Evolutionary conservation across 2,329 filamentous ascomycete species (phyloP), one percentile per base, ranked within the genome.

Genomic region (Colletotrichum sp.): DNA sequence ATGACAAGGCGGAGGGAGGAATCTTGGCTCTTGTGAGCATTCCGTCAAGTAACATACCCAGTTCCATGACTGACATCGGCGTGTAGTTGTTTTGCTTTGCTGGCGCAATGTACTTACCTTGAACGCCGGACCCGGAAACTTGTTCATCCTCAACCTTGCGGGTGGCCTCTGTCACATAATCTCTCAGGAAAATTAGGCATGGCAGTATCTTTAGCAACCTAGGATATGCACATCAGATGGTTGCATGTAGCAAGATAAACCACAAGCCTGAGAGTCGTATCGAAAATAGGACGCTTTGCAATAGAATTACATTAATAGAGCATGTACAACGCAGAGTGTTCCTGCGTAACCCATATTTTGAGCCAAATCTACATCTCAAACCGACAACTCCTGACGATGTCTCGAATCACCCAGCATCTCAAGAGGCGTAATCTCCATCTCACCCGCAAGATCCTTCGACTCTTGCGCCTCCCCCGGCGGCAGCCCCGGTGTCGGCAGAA

Each of bases 401-500:
- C 59, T 63, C 18, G 59, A 32, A 13, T 63, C 16, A 21, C 59
- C 59, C 8, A 63, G 30, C 15, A 32, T 21, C 26, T 63, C 59
- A 7, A 32, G 18, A 16, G 59, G 59, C 10, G 59, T 63, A 36
- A 63, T 18, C 28, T 63, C 59, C 18, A 28, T 28, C 15, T 59
- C 55, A 21, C 13, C 55, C 24, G 12, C 28, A 36, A 15, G 16
- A 6, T 63, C 59, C 30, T 63, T 24, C 28, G 30, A 34, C n/a
- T 63, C 59, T 21, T 34, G 28, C 59, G n/a, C 59, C 8, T 63
- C 59, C 8, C 32, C 30, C 12, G 59, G 28, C 34, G 62, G 15
- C 32, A 64, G 15, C 32, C n/a, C 62, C 6, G 62, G 62, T 24
- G n/a, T 64, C 10, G 62, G 62, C n/a, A 64, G 62, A 24, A 64